Evolutionary conservation across 1,139 yeast species (phyloP), one percentile per base, ranked within the genome.

Genomic region (Spencermartinsiella ligniputridi): DNA sequence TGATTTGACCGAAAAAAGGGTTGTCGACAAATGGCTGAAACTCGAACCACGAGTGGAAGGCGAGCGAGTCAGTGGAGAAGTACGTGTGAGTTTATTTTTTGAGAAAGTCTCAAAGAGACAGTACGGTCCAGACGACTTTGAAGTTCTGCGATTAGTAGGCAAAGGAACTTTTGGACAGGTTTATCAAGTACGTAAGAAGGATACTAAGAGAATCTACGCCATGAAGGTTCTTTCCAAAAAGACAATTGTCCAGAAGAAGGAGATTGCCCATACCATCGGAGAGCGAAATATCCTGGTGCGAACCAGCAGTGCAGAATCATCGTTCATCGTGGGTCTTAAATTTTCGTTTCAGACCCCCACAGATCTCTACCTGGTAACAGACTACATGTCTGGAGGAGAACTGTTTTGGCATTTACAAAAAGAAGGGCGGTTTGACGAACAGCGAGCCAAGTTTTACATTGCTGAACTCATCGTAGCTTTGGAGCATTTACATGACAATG

Each of bases 81-180:
- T 92, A 47, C 78, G 79, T 54, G 79, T 90, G 45, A 75, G 78
- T 52, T 78, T 90, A 75, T 82, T 81, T 50, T 90, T 83, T 63
- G 79, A 84, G 42, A 73, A 79, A 33, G 81, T 85, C 34, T 70
- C 76, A 46, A 82, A 83, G 63, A 79, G 80, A 54, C 87, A 83
- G 55, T 88, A 83, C 60, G 96, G 96, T 1, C 97, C 97, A 3
- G 83, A 83, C 48, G 97, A 92, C 68, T 92, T 92, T 65, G 96
- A 90, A 61, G 86, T 90, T 16, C 76, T 92, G 56, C 76, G 96
- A 59, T 72, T 92, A 44, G 74, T 92, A 50, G 98, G 98, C 50
- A 89, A 88, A 62, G 98, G 98, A 42, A 92, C 97, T 0, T 92
- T 92, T 72, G 98, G 98, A 25, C 96, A 87, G 67, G 98, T 92